These are phyloP conservation scores for Lantana camara DNA, from an alignment of 257 asterid genomes.

Conservation along the genomic window DNA sequence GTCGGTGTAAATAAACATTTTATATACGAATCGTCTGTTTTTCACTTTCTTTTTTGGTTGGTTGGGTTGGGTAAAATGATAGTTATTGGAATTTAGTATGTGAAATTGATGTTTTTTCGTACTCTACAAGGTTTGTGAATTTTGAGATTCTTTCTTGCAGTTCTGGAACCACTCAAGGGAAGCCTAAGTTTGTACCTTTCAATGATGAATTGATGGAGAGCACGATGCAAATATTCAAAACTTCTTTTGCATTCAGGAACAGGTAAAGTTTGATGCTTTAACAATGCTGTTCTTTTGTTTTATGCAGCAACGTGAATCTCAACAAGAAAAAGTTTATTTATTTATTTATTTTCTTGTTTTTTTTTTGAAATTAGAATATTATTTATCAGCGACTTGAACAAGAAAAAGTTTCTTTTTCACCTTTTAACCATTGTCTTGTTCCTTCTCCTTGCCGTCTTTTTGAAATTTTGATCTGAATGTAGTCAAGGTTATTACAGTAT, in stretches of 20 bases:
- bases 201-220: slow-evolving; percentile 89
- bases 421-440: not conserved
- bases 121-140: not conserved
- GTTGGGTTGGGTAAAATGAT: not conserved
- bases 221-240: slow-evolving; percentile 84
- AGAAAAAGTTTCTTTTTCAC: not conserved
- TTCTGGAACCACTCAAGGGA: slow-evolving; percentile 97
- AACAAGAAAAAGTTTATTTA: not conserved
- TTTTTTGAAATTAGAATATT: not conserved
- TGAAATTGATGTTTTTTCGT: not conserved
- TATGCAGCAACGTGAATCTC: slow-evolving; percentile 2
- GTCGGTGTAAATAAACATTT: too few species aligned
- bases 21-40: too few species aligned
- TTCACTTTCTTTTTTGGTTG: not conserved
- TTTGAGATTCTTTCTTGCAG: slow-evolving; percentile 50
- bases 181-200: slow-evolving; percentile 99
- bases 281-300: slow-evolving; percentile 1
- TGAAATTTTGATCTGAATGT: not conserved
- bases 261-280: slow-evolving; percentile 44
- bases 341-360: too few species aligned
- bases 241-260: slow-evolving; percentile 88
- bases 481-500: too few species aligned
- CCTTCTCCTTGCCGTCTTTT: not conserved
- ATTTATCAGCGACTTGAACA: slow-evolving; percentile 3
- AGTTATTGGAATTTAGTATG: not conserved